A percentile compares a stretch with the other conserved stretches of the same genome.
These are phyloP conservation scores for Lactarius tabidus DNA, from an alignment of 768 basidiomycete species.

Conservation along the genomic window DNA sequence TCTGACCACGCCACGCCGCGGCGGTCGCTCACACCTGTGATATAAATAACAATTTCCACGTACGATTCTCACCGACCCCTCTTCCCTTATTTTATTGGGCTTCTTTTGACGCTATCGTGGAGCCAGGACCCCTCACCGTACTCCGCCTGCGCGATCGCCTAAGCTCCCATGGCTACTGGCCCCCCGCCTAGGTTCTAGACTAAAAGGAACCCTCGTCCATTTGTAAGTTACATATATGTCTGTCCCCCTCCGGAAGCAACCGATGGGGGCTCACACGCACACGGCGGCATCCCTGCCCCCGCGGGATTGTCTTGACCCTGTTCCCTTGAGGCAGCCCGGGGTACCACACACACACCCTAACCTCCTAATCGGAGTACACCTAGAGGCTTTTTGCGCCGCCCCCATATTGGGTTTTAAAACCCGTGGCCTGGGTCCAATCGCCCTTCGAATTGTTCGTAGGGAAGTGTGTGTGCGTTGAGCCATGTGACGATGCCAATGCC, in stretches of 20 bases:
- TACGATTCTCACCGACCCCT: background rate
- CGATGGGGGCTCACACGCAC: slow-evolving; percentile 11
- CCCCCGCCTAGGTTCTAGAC: slow-evolving; percentile 5
- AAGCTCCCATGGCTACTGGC: slow-evolving; percentile 9
- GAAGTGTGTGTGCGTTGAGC: background rate
- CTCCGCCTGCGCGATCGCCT: slow-evolving; percentile 14
- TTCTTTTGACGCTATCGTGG: background rate
- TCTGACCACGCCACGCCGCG: background rate
- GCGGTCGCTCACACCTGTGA: background rate
- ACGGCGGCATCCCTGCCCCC: background rate
- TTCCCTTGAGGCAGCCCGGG: slow-evolving; percentile 1
- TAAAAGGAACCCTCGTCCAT: slow-evolving; percentile 9
- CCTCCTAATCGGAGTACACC: slow-evolving; percentile 2
- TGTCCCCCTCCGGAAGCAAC: slow-evolving; percentile 6
- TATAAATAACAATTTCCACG: background rate
- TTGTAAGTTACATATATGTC: slow-evolving; percentile 11
- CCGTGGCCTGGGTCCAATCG: background rate
- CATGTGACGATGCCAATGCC: background rate
- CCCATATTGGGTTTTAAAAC: background rate
- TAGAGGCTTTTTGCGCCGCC: background rate
- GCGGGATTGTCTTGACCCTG: slow-evolving; percentile 1
- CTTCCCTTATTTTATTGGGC: background rate
- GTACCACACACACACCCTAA: background rate
- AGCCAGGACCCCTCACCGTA: slow-evolving; percentile 1
- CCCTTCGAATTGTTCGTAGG: slow-evolving; percentile 2